Conservation (phyloP, 225 moss, liverwort and hornwort species). For the Antitrichia curtipendula region DNA sequence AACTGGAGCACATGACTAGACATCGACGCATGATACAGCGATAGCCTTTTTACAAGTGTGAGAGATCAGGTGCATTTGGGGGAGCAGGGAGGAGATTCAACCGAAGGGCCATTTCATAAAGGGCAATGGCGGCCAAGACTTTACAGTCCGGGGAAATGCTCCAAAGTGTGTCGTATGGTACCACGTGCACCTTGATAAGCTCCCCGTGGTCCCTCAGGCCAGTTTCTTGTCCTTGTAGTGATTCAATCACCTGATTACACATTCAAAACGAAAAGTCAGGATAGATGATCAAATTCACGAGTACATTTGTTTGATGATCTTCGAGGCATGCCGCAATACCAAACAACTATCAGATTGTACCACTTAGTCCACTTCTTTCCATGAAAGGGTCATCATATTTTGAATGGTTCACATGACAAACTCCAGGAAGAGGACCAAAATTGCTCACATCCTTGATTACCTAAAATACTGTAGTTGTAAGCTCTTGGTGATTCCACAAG, state of each 20-base stretch:
- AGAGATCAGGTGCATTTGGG: constrained; percentile 30
- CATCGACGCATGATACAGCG: background rate
- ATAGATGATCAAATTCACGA: background rate
- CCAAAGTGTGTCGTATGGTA: constrained; percentile 82
- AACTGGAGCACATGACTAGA: background rate
- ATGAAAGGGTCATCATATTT: background rate
- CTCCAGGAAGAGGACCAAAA: background rate
- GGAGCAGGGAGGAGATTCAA: constrained; percentile 36
- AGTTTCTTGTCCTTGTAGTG: constrained; percentile 65
- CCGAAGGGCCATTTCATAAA: constrained; percentile 69
- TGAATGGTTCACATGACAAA: background rate
- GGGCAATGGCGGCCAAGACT: constrained; percentile 68
- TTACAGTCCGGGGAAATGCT: constrained; percentile 67
- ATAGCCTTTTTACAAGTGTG: background rate
- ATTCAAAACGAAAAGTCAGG: background rate
- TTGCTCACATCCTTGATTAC: background rate
- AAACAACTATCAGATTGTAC: background rate
- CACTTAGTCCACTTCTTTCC: background rate
- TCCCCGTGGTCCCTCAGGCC: constrained; percentile 79
- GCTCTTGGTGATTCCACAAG: background rate
- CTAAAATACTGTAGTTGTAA: background rate
- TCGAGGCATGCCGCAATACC: background rate
- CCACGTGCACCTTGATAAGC: constrained; percentile 32
- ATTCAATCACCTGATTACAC: constrained; percentile 41
- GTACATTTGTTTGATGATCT: background rate